These are phyloP conservation scores for Symbiodinium pilosum DNA, from an alignment of 73 alveolate genomes.

Conservation along the genomic window DNA sequence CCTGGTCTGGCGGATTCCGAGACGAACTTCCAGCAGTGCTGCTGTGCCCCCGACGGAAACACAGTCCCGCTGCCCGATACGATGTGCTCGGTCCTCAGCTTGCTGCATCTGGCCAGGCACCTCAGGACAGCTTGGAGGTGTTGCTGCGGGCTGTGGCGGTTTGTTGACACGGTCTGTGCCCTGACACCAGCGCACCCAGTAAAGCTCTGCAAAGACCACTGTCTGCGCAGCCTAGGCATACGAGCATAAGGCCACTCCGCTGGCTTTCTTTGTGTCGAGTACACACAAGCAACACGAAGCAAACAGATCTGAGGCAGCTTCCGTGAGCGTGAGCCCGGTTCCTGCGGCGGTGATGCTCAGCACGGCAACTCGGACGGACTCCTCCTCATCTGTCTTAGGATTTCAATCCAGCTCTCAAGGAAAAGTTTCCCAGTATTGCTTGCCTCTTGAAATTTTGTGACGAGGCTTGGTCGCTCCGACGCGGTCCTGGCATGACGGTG, in stretches of 20 bases:
- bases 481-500: constrained; percentile 5
- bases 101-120: constrained; percentile 98
- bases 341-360: constrained; percentile 97
- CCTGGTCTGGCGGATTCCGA: neutral
- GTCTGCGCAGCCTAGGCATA: constrained; percentile 96
- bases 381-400: constrained; percentile 66
- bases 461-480: constrained; percentile 18
- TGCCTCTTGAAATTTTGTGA: constrained; percentile 55
- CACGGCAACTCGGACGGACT: constrained; percentile 96
- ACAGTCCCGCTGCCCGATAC: constrained; percentile 97
- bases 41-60: constrained; percentile 22
- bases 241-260: neutral
- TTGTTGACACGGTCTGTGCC: no score
- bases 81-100: constrained; percentile 99
- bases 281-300: neutral
- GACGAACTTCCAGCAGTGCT: no score
- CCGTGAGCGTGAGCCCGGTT: constrained; percentile 98
- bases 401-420: no score
- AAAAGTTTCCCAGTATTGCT: no score
- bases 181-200: constrained; percentile 95
- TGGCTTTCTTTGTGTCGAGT: neutral
- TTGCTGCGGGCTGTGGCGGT: neutral
- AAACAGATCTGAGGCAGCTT: neutral
- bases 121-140: neutral
- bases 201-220: constrained; percentile 98